A percentile compares a stretch with the other conserved stretches of the same genome.
Conservation (phyloP, 208 protist genomes). For the Crithidia brevicula region DNA sequence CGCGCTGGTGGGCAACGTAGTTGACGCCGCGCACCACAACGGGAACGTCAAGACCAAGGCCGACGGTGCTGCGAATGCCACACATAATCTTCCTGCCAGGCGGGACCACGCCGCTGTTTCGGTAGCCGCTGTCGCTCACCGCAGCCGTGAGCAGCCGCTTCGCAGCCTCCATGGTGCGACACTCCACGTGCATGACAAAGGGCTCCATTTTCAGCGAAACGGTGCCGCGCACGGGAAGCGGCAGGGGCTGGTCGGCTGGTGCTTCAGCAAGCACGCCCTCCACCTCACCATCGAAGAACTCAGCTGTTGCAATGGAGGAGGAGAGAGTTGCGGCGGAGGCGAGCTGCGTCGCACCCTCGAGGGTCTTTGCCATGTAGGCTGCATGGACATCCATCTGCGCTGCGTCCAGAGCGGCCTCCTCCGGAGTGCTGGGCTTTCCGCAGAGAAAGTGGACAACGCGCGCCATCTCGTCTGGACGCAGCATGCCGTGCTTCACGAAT, state of each 20-base stretch:
- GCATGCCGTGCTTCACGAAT: constrained; percentile 79
- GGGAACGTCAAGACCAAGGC: constrained; percentile 78
- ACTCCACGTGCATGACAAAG: constrained; percentile 90
- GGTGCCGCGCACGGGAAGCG: constrained; percentile 48
- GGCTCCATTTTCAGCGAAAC: constrained; percentile 88
- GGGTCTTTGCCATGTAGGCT: constrained; percentile 13
- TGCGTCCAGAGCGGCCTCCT: constrained; percentile 31
- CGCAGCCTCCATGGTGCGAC: constrained; percentile 76
- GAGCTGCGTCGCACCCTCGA: not conserved
- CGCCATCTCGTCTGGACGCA: constrained; percentile 63
- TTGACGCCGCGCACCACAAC: constrained; percentile 76
- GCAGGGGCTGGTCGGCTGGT: not conserved
- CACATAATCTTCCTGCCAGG: constrained; percentile 82
- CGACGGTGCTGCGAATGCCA: constrained; percentile 70
- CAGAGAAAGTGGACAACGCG: constrained; percentile 65
- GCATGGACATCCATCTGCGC: constrained; percentile 29
- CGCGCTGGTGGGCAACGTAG: constrained; percentile 52
- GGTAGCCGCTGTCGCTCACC: constrained; percentile 74
- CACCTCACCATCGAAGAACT: constrained; percentile 53
- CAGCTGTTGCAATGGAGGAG: not conserved
- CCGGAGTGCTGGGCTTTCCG: constrained; percentile 27
- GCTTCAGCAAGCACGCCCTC: constrained; percentile 51
- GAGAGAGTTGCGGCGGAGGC: not conserved
- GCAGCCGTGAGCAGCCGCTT: constrained; percentile 73
- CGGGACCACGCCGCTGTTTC: constrained; percentile 88